phyloP scores from a whole-genome alignment of 768 basidiomycete genomes.

The Trametes meyenii region DNA sequence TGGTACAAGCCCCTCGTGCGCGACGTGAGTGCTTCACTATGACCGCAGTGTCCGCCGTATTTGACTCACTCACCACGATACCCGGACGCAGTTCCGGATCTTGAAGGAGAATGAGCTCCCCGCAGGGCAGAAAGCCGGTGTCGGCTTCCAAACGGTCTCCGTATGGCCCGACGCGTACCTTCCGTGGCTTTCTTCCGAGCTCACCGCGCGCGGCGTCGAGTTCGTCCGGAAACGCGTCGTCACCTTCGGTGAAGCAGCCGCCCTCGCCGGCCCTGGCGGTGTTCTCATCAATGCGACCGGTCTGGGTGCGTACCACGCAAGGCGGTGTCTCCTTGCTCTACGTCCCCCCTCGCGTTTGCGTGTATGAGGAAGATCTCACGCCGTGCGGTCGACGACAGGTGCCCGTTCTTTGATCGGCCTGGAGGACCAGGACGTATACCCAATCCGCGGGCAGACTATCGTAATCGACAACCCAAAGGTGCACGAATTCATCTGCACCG shows the following conservation, averaged over 20 bases:
- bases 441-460: conserved; percentile 85
- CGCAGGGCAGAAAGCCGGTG: conserved; percentile 38
- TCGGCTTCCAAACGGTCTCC: conserved; percentile 49
- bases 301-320: conserved; percentile 43
- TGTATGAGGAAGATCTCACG: not conserved
- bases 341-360: not conserved
- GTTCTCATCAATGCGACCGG: conserved; percentile 61
- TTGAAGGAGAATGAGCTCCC: conserved; percentile 41
- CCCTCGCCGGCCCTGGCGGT: conserved; percentile 39
- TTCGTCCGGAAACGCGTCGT: conserved; percentile 47
- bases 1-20: conserved; percentile 46
- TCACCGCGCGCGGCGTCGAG: conserved; percentile 43
- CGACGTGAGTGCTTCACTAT: conserved; percentile 36
- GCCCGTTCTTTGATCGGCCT: conserved; percentile 78
- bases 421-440: conserved; percentile 73
- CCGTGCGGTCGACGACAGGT: conserved; percentile 38
- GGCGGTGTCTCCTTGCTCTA: too few relatives aligned
- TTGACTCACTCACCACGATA: not conserved
- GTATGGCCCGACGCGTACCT: conserved; percentile 55
- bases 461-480: conserved; percentile 72
- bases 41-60: not conserved
- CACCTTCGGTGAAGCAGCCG: conserved; percentile 50
- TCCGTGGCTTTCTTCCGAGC: conserved; percentile 47
- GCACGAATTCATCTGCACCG: conserved; percentile 38
- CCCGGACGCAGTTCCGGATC: conserved; percentile 34